Conservation (phyloP, 805 yeast species). For the Candida michaelii region DNA sequence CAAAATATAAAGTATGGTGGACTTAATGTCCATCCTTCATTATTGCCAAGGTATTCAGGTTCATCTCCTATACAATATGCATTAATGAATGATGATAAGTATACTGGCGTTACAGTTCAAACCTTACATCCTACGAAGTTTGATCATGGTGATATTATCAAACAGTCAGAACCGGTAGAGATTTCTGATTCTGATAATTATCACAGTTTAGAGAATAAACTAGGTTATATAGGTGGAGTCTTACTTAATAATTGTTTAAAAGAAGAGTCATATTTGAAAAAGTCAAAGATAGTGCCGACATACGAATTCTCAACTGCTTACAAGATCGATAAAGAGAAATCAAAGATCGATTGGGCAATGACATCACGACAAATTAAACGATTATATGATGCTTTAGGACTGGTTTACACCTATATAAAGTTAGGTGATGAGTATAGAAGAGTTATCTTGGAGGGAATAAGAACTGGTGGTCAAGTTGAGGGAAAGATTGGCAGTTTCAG, state of each 20-base stretch:
- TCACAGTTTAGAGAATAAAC: constrained; percentile 42
- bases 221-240: constrained; percentile 64
- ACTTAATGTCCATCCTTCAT: constrained; percentile 88
- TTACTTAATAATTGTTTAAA: constrained; percentile 50
- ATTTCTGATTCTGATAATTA: constrained; percentile 47
- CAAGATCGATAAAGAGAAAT: constrained; percentile 46
- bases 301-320: constrained; percentile 54
- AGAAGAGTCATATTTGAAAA: constrained; percentile 19
- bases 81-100: constrained; percentile 56
- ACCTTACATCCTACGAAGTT: constrained; percentile 85
- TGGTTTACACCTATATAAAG: constrained; percentile 47
- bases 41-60: constrained; percentile 80
- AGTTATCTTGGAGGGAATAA: constrained; percentile 48
- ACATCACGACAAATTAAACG: constrained; percentile 41
- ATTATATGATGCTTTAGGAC: constrained; percentile 54
- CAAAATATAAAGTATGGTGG: constrained; percentile 57
- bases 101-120: constrained; percentile 86
- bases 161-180: constrained; percentile 49
- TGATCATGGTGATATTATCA: constrained; percentile 72
- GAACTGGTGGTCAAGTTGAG: not conserved
- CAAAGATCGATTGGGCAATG: constrained; percentile 47
- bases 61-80: constrained; percentile 89
- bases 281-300: constrained; percentile 16
- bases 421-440: constrained; percentile 36
- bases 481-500: constrained; percentile 5